Evolutionary conservation across 345 rosid species (phyloP).

Genomic region (Kernera saxatilis): DNA sequence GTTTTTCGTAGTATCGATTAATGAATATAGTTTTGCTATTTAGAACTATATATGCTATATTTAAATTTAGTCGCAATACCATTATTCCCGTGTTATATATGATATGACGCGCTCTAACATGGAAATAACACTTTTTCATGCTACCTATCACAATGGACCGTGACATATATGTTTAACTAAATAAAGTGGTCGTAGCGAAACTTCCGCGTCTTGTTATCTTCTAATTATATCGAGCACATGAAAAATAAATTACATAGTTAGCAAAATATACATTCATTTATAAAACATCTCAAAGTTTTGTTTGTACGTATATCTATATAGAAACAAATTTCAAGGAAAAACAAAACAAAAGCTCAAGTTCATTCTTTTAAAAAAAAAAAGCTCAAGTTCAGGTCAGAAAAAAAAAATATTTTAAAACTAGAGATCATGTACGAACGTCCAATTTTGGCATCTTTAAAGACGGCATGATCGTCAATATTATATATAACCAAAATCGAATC

Average conservation of each 20-base stretch:
- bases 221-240: background rate
- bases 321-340: background rate
- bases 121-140: background rate
- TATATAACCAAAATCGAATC: background rate
- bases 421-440: background rate
- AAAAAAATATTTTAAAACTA: background rate
- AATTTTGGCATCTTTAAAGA: background rate
- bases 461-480: background rate
- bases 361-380: too few relatives aligned
- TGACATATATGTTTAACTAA: slow-evolving; percentile 16
- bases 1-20: background rate
- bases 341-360: background rate
- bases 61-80: background rate
- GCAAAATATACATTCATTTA: background rate
- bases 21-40: background rate
- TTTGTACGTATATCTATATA: background rate
- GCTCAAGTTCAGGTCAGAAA: background rate
- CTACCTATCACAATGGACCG: background rate
- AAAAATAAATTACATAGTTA: background rate
- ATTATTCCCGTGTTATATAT: background rate
- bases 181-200: background rate
- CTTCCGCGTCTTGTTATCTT: background rate
- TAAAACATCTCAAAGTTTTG: background rate
- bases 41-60: background rate
- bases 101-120: too few relatives aligned